Evolutionary conservation across 768 basidiomycete genomes (phyloP).

Genomic region (Boletus coccyginus): DNA sequence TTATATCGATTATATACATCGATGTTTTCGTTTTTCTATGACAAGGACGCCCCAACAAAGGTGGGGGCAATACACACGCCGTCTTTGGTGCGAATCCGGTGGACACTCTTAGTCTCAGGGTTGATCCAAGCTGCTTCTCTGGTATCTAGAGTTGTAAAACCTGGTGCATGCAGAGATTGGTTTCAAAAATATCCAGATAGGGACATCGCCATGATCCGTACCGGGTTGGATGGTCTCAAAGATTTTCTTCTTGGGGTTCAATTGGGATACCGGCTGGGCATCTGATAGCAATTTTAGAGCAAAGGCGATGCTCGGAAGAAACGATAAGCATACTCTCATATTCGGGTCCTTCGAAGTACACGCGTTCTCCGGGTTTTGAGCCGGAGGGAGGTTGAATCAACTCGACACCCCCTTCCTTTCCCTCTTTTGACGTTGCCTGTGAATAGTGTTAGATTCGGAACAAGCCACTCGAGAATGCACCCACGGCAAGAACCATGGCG

Average conservation of each 20-base stretch:
- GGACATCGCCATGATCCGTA: constrained; percentile 23
- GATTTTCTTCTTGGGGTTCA: constrained; percentile 99
- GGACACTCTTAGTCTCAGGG: constrained; percentile 70
- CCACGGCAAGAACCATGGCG: constrained; percentile 94
- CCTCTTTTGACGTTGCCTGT: constrained; percentile 87
- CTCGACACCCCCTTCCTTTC: constrained; percentile 88
- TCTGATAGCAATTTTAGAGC: constrained; percentile 34
- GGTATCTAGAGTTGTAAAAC: constrained; percentile 85
- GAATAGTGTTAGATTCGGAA: neutral
- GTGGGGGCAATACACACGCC: constrained; percentile 81
- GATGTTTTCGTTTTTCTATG: constrained; percentile 42
- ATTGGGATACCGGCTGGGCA: constrained; percentile 68
- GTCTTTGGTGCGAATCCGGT: constrained; percentile 82
- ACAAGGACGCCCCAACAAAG: constrained; percentile 88
- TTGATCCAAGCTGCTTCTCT: constrained; percentile 87
- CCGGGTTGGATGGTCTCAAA: constrained; percentile 97
- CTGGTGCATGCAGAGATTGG: constrained; percentile 32
- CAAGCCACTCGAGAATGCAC: constrained; percentile 19
- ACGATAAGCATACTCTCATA: constrained; percentile 61
- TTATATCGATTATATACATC: constrained; percentile 7
- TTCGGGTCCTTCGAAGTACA: constrained; percentile 92
- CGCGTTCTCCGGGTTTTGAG: constrained; percentile 85
- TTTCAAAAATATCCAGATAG: constrained; percentile 2
- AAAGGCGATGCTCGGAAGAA: neutral
- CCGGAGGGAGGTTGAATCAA: constrained; percentile 84